Conservation (phyloP, 2,329 filamentous ascomycete genomes). For the Stachybotrys echinatus region DNA sequence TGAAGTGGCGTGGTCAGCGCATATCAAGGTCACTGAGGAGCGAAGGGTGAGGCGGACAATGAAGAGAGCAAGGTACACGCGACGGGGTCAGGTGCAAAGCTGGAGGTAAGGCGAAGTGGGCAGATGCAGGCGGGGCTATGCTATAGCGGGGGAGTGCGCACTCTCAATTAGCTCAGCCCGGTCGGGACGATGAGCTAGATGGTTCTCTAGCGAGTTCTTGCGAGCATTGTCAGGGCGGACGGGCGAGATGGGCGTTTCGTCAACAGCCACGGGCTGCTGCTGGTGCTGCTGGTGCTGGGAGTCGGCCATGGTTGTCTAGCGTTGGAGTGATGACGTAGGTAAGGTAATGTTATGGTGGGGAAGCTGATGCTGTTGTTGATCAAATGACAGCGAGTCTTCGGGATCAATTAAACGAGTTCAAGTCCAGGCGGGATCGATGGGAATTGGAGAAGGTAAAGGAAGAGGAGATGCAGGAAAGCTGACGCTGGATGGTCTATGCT, state of each 20-base stretch:
- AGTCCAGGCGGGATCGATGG: too few species aligned
- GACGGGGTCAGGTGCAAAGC: too few species aligned
- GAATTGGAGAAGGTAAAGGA: too few species aligned
- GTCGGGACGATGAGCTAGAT: constrained; percentile 67
- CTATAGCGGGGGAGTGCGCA: constrained; percentile 32
- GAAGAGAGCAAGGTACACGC: neutral
- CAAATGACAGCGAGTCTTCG: too few species aligned
- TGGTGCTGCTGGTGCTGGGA: constrained; percentile 9
- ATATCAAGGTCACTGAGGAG: constrained; percentile 12
- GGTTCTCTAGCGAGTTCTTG: constrained; percentile 68
- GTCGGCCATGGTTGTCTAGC: constrained; percentile 18
- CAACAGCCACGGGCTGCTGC: constrained; percentile 26
- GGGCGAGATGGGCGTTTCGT: constrained; percentile 49
- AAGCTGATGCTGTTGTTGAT: too few species aligned
- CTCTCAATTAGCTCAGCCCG: constrained; percentile 75
- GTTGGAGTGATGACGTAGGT: neutral
- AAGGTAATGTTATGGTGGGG: neutral
- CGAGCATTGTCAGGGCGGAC: constrained; percentile 46
- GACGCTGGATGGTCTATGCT: too few species aligned
- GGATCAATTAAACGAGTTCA: too few species aligned
- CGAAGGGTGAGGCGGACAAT: neutral
- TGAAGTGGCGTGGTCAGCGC: constrained; percentile 4
- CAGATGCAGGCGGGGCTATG: neutral
- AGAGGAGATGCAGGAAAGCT: too few species aligned
- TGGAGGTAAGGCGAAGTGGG: neutral